Conservation (phyloP, 1,139 yeast species). For the Yamadazyma aaseri region DNA sequence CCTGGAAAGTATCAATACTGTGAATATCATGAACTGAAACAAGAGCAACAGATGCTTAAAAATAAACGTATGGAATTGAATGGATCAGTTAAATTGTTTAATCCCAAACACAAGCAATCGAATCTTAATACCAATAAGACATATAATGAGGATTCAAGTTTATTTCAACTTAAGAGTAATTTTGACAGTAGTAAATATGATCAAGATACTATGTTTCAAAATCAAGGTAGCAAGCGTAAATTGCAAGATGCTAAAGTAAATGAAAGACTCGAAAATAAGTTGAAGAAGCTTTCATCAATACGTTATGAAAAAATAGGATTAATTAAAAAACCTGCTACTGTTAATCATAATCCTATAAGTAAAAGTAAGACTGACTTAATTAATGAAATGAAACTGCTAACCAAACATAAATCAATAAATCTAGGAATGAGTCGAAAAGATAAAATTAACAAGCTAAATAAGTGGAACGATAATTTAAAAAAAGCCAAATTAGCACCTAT, state of each 20-base stretch:
- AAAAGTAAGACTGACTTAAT: slow-evolving; percentile 4
- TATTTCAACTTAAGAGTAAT: slow-evolving; percentile 16
- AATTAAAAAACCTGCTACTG: slow-evolving; percentile 6
- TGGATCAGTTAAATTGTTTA: slow-evolving; percentile 50
- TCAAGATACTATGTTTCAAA: slow-evolving; percentile 45
- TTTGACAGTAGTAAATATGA: slow-evolving; percentile 30
- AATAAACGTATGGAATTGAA: slow-evolving; percentile 70
- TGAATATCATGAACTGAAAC: slow-evolving; percentile 16
- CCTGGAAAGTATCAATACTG: slow-evolving; percentile 13
- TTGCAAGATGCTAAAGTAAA: slow-evolving; percentile 33
- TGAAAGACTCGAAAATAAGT: slow-evolving; percentile 32
- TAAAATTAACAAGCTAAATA: slow-evolving; percentile 10
- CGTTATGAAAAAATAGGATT: slow-evolving; percentile 16
- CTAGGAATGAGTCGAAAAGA: slow-evolving; percentile 16
- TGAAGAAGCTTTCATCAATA: slow-evolving; percentile 16
- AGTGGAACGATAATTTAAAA: slow-evolving; percentile 13
- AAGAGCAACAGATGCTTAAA: slow-evolving; percentile 16
- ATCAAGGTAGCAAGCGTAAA: slow-evolving; percentile 33
- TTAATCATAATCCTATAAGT: background rate
- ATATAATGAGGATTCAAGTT: slow-evolving; percentile 27
- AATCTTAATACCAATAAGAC: slow-evolving; percentile 17
- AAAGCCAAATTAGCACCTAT: background rate
- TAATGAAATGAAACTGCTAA: slow-evolving; percentile 7
- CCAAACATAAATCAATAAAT: slow-evolving; percentile 12
- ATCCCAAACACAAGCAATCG: slow-evolving; percentile 22